Evolutionary conservation across 306 rosid genomes (phyloP).

Genomic region (Fragaria nilgerrensis): DNA sequence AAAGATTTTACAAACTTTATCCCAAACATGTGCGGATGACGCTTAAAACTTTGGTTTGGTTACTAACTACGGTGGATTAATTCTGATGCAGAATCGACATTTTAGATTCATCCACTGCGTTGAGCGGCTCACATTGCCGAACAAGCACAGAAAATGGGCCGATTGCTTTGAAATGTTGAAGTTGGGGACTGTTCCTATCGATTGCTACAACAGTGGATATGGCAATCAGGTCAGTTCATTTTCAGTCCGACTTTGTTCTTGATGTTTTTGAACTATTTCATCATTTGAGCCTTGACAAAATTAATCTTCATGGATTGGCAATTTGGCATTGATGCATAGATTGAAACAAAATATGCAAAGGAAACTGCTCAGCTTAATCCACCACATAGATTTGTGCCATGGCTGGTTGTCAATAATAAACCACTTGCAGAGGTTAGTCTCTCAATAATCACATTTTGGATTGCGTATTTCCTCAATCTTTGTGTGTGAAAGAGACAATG

Average conservation of each 20-base stretch:
- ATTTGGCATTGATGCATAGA: slow-evolving; percentile 32
- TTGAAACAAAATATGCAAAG: slow-evolving; percentile 53
- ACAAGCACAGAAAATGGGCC: slow-evolving; percentile 56
- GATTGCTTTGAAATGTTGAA: slow-evolving; percentile 63
- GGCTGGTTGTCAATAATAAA: slow-evolving; percentile 73
- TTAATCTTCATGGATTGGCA: not conserved
- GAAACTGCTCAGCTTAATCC: slow-evolving; percentile 69
- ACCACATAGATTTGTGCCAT: slow-evolving; percentile 52
- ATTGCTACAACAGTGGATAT: slow-evolving; percentile 39
- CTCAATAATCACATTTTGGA: slow-evolving; percentile 6
- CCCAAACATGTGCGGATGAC: not conserved
- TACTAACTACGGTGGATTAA: not conserved
- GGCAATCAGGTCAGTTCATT: slow-evolving; percentile 52
- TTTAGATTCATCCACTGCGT: slow-evolving; percentile 63
- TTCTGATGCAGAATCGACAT: slow-evolving; percentile 46
- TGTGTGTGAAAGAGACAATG: not conserved
- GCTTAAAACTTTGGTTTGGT: not conserved
- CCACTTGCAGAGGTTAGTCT: slow-evolving; percentile 67
- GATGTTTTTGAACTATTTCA: not conserved
- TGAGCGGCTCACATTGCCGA: no score
- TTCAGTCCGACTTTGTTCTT: not conserved
- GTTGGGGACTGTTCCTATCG: slow-evolving; percentile 48
- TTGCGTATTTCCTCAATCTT: not conserved
- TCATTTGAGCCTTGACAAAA: not conserved
- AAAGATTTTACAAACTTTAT: not conserved